Base-by-base conservation (phyloP, 305 asterid genomes). In the Stenogyne calaminthoides region DNA sequence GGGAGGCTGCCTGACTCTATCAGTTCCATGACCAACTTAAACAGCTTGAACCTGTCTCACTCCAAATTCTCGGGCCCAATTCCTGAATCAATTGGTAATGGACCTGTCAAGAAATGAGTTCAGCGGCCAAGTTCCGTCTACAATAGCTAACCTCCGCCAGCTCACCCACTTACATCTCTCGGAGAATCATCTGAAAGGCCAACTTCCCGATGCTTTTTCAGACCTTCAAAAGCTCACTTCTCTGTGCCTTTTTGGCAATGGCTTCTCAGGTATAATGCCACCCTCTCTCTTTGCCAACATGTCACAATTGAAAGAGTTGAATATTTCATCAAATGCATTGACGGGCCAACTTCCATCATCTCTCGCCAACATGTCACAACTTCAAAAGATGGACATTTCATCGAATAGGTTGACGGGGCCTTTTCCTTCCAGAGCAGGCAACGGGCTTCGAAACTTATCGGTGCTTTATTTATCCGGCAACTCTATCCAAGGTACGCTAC, bases 41-140 rank as follows among this genome's bases (percentile, higher is more conserved):
- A 10, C 14, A 16, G 1, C 12, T 10, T 65, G 58, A 8, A 16
- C 1, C 40, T 65, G 7, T 22, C 19, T 12, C 9, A 5, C 0
- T 19, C 56, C 56, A 19, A 64, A 16, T 44, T 44, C 6, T 44
- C 51, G 5, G 51, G 51, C 15, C 51, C 51, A 44, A 40, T 44
- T 46, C 72, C 72, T 9, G 47, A 49, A 9, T 67, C 72, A 27
- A 49, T 67, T 27, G 72, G 61, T 10, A 67, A 32, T 51, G 0
- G 14, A 27, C 34, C 16, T 51, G 6, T 32, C 29, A 1, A 9
- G 14, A 12, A 6, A 25, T 27, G 12, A 15, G 14, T 51, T 67
- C 11, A 51, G 19, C 58, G 72, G 72, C 29, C 37, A 40, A 18
- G 18, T 64, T 19, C 69, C 55, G n/a, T 39, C 55, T 7, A 39